Conservation (phyloP, 78 protist genomes). For the Trichosphaerium sp. region DNA sequence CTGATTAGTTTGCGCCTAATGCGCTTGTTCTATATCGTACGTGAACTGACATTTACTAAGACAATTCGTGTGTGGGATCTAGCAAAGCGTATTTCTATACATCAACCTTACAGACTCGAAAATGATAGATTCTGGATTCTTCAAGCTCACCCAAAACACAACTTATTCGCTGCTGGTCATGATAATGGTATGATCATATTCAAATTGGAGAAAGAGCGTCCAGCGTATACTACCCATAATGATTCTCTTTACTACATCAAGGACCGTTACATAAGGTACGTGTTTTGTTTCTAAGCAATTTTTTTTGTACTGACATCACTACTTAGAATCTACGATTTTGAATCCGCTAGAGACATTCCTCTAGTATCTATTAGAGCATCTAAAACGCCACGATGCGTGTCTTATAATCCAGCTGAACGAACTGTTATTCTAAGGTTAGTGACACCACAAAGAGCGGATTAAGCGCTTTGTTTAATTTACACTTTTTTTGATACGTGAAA, state of each 20-base stretch:
- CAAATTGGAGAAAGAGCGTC: constrained; percentile 94
- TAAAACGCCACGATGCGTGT: constrained; percentile 6
- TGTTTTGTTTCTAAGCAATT: too few relatives aligned
- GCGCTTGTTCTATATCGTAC: too few relatives aligned
- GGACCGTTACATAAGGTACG: constrained; percentile 71
- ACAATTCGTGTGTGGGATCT: constrained; percentile 96
- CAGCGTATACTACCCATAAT: constrained; percentile 52
- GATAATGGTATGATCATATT: constrained; percentile 89
- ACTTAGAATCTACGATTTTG: constrained; percentile 53
- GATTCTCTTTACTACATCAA: constrained; percentile 59
- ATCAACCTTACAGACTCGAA: constrained; percentile 81
- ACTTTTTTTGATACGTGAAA: background rate
- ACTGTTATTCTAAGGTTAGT: constrained; percentile 33
- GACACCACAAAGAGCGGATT: too few relatives aligned
- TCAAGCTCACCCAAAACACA: constrained; percentile 75
- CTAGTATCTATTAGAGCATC: constrained; percentile 10
- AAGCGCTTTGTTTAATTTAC: background rate
- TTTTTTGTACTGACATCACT: too few relatives aligned
- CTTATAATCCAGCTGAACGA: constrained; percentile 70
- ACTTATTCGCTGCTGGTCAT: constrained; percentile 94
- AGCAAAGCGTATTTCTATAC: constrained; percentile 53
- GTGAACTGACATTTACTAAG: too few relatives aligned
- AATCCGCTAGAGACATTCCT: constrained; percentile 5
- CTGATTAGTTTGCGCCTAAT: too few relatives aligned
- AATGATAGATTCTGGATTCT: constrained; percentile 96